Evolutionary conservation across 306 rosid species (phyloP), one percentile per base, ranked within the genome.

Genomic region (Rosa multiflora): DNA sequence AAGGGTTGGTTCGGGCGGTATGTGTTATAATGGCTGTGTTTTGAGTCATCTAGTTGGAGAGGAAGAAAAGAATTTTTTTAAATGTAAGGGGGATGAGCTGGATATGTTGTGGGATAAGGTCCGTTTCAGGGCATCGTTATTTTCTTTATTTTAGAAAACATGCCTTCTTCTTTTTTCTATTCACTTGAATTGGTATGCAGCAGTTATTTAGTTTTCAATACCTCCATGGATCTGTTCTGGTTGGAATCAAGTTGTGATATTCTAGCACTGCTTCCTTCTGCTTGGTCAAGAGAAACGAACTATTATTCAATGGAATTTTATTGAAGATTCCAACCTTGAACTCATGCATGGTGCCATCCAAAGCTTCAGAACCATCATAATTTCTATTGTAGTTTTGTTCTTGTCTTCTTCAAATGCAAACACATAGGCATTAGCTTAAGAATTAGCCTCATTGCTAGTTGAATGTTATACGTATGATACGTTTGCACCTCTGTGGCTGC

Each of bases 341-440:
- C 29, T 72, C 23, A 17, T 32, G 75, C 23, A 17, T 32, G 75
- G 23, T 26, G 15, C 9, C 43, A 51, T 48, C 63, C 75, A 51
- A 17, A 18, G 26, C 32, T 72, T 51, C 63, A 17, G 46, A 15
- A 51, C 18, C 62, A 51, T 32, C 20, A 18, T 51, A 14, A 46
- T 49, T 72, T 72, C 18, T 32, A n/a, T 5, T 32, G 46, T n/a
- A 9, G 10, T 17, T 32, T 72, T 72, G 32, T 35, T 51, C 46
- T 52, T 72, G 40, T 73, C 77, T 73, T 73, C 51, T 73, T 39
- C 48, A 73, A 73, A 53, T 73, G 37, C 77, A 37, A 37, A 73
- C 12, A n/a, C 20, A 52, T 37, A 39, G 5, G 66, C 67, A 55
- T 55, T 53, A 52, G 49, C 67, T 73, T 29, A 53, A 73, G 76